A percentile compares a stretch with the other conserved stretches of the same genome.
Conservation (phyloP, 441 rosid genomes). For the Pelargonium exstipulatum region DNA sequence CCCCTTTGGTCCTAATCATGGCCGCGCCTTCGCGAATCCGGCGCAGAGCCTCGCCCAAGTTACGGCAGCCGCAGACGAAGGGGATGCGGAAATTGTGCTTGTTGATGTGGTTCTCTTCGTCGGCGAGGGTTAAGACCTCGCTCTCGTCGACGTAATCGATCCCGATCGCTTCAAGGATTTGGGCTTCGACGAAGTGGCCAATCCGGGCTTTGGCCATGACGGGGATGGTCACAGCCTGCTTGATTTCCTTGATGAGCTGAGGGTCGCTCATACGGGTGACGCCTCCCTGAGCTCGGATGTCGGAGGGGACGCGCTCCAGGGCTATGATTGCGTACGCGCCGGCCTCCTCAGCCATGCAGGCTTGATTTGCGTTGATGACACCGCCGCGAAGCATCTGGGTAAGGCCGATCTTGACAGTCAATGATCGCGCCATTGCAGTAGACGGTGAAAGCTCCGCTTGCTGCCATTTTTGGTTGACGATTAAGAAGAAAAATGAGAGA, state of each 20-base stretch:
- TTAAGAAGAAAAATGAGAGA: neutral
- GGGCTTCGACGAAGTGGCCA: slow-evolving; percentile 94
- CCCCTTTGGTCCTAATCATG: slow-evolving; percentile 91
- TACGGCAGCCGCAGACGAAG: slow-evolving; percentile 83
- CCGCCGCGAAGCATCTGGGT: slow-evolving; percentile 30
- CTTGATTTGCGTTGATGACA: slow-evolving; percentile 14
- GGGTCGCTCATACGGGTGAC: slow-evolving; percentile 91
- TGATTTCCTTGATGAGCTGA: slow-evolving; percentile 24
- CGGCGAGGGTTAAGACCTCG: slow-evolving; percentile 70
- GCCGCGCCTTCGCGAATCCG: slow-evolving; percentile 92
- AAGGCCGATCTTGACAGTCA: slow-evolving; percentile 27
- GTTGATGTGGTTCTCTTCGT: slow-evolving; percentile 85
- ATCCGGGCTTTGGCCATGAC: slow-evolving; percentile 96
- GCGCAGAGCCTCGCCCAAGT: slow-evolving; percentile 75
- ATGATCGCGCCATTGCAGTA: slow-evolving; percentile 23
- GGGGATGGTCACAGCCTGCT: slow-evolving; percentile 78
- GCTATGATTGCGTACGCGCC: slow-evolving; percentile 8
- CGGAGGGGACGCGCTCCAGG: slow-evolving; percentile 19
- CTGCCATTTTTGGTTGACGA: slow-evolving; percentile 8
- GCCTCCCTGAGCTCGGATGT: slow-evolving; percentile 25
- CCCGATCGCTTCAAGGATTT: slow-evolving; percentile 76
- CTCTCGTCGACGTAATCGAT: slow-evolving; percentile 85
- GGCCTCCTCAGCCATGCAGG: slow-evolving; percentile 5
- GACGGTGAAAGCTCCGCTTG: slow-evolving; percentile 21
- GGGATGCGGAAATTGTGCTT: slow-evolving; percentile 91